phyloP scores from a whole-genome alignment of 768 basidiomycete genomes.

The Leccinum uliginosum region DNA sequence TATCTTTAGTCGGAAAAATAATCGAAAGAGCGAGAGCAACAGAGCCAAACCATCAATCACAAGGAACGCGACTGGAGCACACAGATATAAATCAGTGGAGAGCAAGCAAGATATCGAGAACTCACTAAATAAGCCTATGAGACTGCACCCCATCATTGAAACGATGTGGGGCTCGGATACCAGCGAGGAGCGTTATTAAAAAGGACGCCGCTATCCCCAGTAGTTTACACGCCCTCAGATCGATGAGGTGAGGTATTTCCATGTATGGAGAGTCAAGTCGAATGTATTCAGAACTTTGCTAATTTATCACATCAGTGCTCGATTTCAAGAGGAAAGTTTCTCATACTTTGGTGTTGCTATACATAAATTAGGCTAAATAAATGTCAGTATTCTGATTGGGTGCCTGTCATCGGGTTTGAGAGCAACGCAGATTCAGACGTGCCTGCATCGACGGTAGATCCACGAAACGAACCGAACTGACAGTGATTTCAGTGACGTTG shows the following conservation, averaged over 20 bases:
- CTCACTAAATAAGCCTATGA: background rate
- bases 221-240: background rate
- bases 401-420: background rate
- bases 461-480: background rate
- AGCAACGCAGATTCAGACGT: background rate
- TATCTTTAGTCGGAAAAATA: conserved; percentile 12
- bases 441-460: background rate
- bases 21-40: conserved; percentile 11
- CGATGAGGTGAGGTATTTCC: background rate
- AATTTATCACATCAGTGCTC: background rate
- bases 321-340: background rate
- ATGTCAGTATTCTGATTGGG: background rate
- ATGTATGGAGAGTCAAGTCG: background rate
- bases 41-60: conserved; percentile 3
- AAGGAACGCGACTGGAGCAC: conserved; percentile 2
- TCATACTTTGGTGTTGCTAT: background rate
- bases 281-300: background rate
- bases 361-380: background rate
- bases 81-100: background rate
- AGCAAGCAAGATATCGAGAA: background rate
- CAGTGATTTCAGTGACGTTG: background rate
- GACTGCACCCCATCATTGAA: background rate
- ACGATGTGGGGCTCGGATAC: background rate
- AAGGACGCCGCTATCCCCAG: background rate
- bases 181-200: background rate